Percentiles rank a stretch among this genome's conserved stretches.
Evolutionary conservation across 2,329 filamentous ascomycete genomes (phyloP).

Genomic region (Sporothrix brunneoviolacea): DNA sequence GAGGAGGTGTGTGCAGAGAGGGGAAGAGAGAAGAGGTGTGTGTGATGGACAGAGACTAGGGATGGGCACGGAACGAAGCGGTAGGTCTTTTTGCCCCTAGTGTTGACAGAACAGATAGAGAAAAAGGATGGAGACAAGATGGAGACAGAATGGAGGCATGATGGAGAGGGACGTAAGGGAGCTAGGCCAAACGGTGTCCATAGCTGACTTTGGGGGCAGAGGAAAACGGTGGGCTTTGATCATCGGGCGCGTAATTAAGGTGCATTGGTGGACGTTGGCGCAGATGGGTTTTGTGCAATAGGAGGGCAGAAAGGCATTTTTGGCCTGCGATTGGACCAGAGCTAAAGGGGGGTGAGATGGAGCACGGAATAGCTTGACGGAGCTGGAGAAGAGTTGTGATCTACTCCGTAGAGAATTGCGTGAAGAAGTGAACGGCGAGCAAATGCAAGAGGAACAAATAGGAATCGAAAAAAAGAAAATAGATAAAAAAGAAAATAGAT

Average conservation of each 20-base stretch:
- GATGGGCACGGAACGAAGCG: constrained; percentile 13
- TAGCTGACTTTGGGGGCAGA: background rate
- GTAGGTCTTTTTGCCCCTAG: constrained; percentile 9
- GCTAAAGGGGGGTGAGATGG: background rate
- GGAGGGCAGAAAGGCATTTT: constrained; percentile 32
- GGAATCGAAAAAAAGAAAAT: background rate
- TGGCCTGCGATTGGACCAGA: constrained; percentile 34
- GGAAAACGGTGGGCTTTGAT: background rate
- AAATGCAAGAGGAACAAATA: too few species aligned
- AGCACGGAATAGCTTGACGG: background rate
- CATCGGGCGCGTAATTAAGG: constrained; percentile 28
- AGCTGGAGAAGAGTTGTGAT: background rate
- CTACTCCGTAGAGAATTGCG: too few species aligned
- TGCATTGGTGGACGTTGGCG: constrained; percentile 39
- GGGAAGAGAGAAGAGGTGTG: too few species aligned
- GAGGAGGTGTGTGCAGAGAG: too few species aligned
- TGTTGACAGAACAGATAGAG: background rate
- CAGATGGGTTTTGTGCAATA: constrained; percentile 36
- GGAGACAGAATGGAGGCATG: background rate
- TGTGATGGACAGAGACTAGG: too few species aligned
- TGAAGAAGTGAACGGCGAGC: too few species aligned
- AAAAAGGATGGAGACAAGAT: background rate
- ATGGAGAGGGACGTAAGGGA: background rate
- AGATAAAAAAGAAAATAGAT: background rate
- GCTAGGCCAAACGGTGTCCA: background rate